These are phyloP conservation scores for Echinochloa phyllopogon DNA, from an alignment of 176 grass and related monocot genomes.

Conservation along the genomic window DNA sequence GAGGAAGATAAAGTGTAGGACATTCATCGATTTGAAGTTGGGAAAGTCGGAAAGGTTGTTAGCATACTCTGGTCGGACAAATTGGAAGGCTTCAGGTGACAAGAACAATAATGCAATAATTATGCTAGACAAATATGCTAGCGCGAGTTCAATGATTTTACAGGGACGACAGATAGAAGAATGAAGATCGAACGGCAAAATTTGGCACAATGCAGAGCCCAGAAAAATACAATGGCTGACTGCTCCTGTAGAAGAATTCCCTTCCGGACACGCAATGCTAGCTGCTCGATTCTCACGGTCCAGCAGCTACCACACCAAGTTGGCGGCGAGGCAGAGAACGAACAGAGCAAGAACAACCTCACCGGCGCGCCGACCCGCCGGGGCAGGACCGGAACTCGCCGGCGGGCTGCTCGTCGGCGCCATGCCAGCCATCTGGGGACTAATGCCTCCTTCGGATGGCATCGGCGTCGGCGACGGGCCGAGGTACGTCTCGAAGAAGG, in stretches of 20 bases:
- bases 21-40: background rate
- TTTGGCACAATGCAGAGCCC: background rate
- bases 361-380: background rate
- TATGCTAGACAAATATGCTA: background rate
- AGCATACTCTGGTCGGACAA: background rate
- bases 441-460: constrained; percentile 46
- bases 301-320: background rate
- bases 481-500: constrained; percentile 68
- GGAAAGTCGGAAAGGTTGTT: background rate
- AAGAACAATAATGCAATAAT: background rate
- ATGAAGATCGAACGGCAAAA: background rate
- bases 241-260: constrained; percentile 36
- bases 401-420: constrained; percentile 35
- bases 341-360: background rate
- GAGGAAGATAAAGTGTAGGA: background rate
- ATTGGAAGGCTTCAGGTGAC: background rate
- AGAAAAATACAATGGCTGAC: background rate
- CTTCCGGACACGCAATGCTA: background rate
- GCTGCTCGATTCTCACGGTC: background rate
- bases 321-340: constrained; percentile 14
- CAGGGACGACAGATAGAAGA: background rate
- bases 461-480: constrained; percentile 59
- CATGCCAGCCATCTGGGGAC: constrained; percentile 18
- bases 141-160: background rate
- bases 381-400: constrained; percentile 1